A percentile compares a stretch with the other conserved stretches of the same genome.
Conservation (phyloP, 352 stramenopile species). For the Globisporangium spinosum region DNA sequence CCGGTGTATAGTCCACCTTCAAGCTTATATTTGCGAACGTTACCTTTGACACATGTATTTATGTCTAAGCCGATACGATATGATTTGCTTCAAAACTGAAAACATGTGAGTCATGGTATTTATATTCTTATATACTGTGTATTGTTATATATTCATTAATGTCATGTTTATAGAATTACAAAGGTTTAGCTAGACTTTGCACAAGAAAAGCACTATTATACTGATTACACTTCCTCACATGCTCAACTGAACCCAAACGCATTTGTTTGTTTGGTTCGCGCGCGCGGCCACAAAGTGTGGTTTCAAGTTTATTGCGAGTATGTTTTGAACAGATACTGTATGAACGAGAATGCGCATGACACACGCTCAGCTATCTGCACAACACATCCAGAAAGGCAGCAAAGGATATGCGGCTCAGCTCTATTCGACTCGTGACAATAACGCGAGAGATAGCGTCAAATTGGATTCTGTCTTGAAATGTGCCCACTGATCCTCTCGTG, state of each 20-base stretch:
- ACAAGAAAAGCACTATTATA: neutral
- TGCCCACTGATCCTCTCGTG: neutral
- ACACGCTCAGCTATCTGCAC: neutral
- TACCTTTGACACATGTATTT: too few relatives aligned
- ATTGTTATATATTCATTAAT: too few relatives aligned
- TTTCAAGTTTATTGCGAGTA: neutral
- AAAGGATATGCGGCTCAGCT: neutral
- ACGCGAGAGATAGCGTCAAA: neutral
- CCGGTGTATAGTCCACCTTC: neutral
- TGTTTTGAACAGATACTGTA: too few relatives aligned
- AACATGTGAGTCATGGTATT: too few relatives aligned
- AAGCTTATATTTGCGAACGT: too few relatives aligned
- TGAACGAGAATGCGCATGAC: too few relatives aligned
- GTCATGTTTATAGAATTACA: too few relatives aligned
- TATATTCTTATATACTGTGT: too few relatives aligned
- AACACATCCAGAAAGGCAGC: neutral
- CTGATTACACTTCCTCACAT: neutral
- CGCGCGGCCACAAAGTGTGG: neutral
- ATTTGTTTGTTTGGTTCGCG: too few relatives aligned
- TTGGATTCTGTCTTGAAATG: neutral
- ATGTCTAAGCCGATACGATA: too few relatives aligned
- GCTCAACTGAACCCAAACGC: neutral
- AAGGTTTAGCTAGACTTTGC: too few relatives aligned
- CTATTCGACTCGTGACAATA: neutral
- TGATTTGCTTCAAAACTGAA: too few relatives aligned